Base-by-base conservation (phyloP, 2,329 filamentous ascomycete genomes). In the Aureobasidium sp. region DNA sequence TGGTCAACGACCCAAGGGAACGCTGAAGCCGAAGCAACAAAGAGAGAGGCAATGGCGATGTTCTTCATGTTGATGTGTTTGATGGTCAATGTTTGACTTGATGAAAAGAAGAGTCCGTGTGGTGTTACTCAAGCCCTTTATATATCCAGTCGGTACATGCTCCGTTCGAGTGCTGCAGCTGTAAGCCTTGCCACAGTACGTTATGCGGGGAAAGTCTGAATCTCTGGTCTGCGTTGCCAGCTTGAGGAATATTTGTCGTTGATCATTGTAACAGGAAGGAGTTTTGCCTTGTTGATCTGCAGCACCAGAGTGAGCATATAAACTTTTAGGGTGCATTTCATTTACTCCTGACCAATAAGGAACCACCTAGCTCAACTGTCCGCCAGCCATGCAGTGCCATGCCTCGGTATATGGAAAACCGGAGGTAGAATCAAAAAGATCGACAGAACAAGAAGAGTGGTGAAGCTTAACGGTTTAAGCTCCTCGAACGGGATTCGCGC, bases 1-100 rank as follows among this genome's bases (percentile, higher is more conserved):
- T 74, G 69, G 11, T 76, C 66, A 10, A 74, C 71, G 5, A 82
- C 78, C 67, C 76, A 82, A 6, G 79, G 80, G 65, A 79, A 82
- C 38, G 79, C 77, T 29, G 68, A 69, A 29, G 71, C 73, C 65
- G 69, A 68, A 48, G 71, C 68, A 63, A 70, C 60, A 65, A 75
- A 66, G 33, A 74, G 68, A 25, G 70, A 71, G 25, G 68, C 61
- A 50, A 71, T 55, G 29, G 70, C 65, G 40, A 69, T 65, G 54
- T 68, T 64, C 69, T 73, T 75, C 73, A 76, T 75, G 23, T 25
- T 66, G 25, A 25, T 45, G n/a, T 27, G 20, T 29, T 42, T 47
- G 29, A 18, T 59, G n/a, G 23, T 43, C 18, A 20, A 43, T 29
- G 40, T n/a, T 31, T 48, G 58, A 61, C 45, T 40, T 61, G 58